Base-by-base conservation (phyloP, 139 green algal species). In the Coelastrella sp. region DNA sequence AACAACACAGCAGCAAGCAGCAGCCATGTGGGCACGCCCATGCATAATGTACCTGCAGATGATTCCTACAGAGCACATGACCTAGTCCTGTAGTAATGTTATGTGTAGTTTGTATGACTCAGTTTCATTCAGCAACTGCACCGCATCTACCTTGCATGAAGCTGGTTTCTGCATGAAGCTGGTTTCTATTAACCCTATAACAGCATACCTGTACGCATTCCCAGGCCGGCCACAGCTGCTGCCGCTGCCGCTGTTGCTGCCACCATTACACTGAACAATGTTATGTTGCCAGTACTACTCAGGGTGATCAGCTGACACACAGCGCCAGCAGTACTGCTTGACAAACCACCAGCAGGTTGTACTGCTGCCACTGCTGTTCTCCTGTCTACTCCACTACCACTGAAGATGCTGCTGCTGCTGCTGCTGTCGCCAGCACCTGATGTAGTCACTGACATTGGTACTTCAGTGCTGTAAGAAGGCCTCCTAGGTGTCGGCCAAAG, bases 381-480 rank as follows among this genome's bases (percentile, higher is more conserved):
- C 19, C 32, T 68, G 32, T 48, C 73, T 25, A 40, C 41, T n/a
- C 17, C n/a, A 50, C 6, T 6, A 1, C 63, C 43, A 19, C 15
- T n/a, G 3, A 43, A 13, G 40, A 25, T 37, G 2, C 13, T 4
- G 13, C 25, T 43, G 73, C 48, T 67, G 50, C 32, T 53, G 50
- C 76, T 79, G 72, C 23, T 81, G 73, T 35, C 45, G 59, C 11
- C 53, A 63, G 19, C 5, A 19, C 19, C 19, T 63, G 30, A 41
- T 25, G 34, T 48, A 30, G 75, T 50, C 8, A 81, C 80, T 37
- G 88, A 41, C 8, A 89, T 51, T 25, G 85, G 82, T 51, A 41
- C 25, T 53, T 92, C 86, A 19, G 89, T 92, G 27, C 64, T 89
- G 83, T 89, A 90, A 4, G 86, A 85, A 4, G 89, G 89, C 38